Evolutionary conservation across 306 rosid species (phyloP), one percentile per base, ranked within the genome.

Genomic region (Quercus glauca): DNA sequence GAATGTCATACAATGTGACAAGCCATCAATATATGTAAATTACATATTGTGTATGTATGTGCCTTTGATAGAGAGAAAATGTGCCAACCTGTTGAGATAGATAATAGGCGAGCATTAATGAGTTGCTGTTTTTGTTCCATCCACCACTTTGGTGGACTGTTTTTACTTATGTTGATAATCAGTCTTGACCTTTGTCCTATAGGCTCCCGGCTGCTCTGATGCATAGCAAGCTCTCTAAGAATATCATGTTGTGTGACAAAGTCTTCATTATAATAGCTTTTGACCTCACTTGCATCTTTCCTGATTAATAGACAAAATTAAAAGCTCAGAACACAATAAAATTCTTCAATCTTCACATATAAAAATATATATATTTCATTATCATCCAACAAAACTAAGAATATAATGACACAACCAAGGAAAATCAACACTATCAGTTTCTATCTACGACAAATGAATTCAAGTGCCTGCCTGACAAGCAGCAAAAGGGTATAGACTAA

Each of bases 201-300:
- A 3, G 85, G 68, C 4, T 52, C 83, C 28, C 25, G 12, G 29
- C 20, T 68, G 41, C 61, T 56, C 14, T 74, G 76, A 7, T 31
- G 67, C 21, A 82, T 33, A 5, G 88, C 88, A 18, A 87, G 75
- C 68, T 84, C 89, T 68, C 89, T 82, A 31, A 85, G 80, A 70
- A 83, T 67, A 55, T 78, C 74, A 63, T 83, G 74, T 69, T 78
- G 87, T 17, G 72, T 67, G 28, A 78, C 73, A 5, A 75, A 85
- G 78, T 85, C 73, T 23, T 83, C 87, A 15, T 17, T 76, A 35
- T 83, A 85, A 45, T 71, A 80, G 21, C 20, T 82, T 1, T 71
- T 86, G 1, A 8, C 43, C 5, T 77, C 84, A 19, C 15, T 12
- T 23, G 55, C 76, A 53, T 78, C 84, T 25, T 58, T 72, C 59